Evolutionary conservation across 2,329 filamentous ascomycete species (phyloP).

Genomic region (Colletotrichum somersetense): DNA sequence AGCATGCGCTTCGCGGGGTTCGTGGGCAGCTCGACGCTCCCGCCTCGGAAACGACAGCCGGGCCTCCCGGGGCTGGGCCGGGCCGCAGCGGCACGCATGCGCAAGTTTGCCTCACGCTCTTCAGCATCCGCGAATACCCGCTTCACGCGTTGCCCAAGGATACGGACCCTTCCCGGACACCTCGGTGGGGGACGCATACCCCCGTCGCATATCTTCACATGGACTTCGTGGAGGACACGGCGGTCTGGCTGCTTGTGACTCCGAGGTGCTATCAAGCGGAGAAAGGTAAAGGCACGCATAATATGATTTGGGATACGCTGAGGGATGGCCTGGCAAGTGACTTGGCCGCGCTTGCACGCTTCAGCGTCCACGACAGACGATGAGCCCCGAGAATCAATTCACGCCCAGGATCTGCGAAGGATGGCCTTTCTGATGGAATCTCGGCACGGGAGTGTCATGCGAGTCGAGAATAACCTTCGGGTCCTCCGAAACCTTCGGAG

Average conservation of each 20-base stretch:
- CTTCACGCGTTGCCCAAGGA: constrained; percentile 17
- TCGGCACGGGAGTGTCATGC: constrained; percentile 18
- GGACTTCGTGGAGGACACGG: constrained; percentile 30
- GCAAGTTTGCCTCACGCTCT: constrained; percentile 27
- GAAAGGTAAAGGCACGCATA: constrained; percentile 23
- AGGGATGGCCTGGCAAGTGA: not conserved
- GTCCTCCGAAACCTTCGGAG: constrained; percentile 26
- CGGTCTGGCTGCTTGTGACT: constrained; percentile 23
- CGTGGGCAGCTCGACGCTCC: not conserved
- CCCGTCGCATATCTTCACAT: constrained; percentile 24
- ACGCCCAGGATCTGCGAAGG: constrained; percentile 23
- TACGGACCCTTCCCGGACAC: constrained; percentile 4
- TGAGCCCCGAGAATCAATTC: constrained; percentile 15
- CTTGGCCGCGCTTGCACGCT: not conserved
- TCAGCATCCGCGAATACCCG: constrained; percentile 24
- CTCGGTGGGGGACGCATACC: constrained; percentile 33
- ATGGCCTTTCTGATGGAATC: constrained; percentile 35
- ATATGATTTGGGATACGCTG: constrained; percentile 24
- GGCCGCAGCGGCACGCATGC: constrained; percentile 29
- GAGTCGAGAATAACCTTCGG: constrained; percentile 25
- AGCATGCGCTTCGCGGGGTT: constrained; percentile 30
- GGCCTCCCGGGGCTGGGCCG: constrained; percentile 5
- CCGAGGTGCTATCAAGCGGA: constrained; percentile 24
- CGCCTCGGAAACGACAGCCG: not conserved
- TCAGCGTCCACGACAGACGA: not conserved